These are phyloP conservation scores for Krasilnikovozyma curviuscula DNA, from an alignment of 768 basidiomycete species.

Conservation along the genomic window DNA sequence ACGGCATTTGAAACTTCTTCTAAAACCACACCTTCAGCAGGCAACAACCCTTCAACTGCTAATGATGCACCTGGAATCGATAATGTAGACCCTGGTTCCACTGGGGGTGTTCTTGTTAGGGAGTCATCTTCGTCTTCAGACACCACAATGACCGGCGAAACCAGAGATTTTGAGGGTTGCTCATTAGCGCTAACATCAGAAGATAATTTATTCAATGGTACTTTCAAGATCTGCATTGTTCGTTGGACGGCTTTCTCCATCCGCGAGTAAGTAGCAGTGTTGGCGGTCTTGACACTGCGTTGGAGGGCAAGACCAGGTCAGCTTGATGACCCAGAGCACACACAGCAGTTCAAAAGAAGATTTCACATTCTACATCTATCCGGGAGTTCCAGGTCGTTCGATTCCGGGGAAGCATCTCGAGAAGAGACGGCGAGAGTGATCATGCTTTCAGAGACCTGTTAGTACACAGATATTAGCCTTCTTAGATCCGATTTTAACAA, in stretches of 20 bases:
- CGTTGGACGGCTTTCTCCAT: conserved; percentile 69
- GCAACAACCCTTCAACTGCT: conserved; percentile 5
- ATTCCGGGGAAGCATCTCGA: conserved; percentile 34
- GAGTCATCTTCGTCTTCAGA: not conserved
- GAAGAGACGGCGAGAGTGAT: conserved; percentile 63
- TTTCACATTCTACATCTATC: conserved; percentile 51
- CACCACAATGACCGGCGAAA: not conserved
- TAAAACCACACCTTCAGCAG: not conserved
- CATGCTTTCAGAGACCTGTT: conserved; percentile 55
- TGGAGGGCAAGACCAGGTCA: too few species aligned
- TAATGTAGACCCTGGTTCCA: not conserved
- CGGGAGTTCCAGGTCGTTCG: conserved; percentile 56
- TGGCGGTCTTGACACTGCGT: conserved; percentile 66
- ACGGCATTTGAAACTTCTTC: conserved; percentile 29
- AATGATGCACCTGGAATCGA: not conserved
- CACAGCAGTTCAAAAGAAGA: not conserved
- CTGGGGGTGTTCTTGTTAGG: not conserved
- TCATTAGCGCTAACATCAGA: conserved; percentile 26
- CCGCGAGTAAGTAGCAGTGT: conserved; percentile 38
- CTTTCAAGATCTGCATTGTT: conserved; percentile 22
- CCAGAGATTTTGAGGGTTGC: not conserved
- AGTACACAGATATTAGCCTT: not conserved
- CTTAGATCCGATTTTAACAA: not conserved
- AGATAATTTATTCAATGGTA: not conserved
- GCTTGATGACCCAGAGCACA: not conserved